Conservation (phyloP, 495 filamentous ascomycete species). For the Xylaria castorea region DNA sequence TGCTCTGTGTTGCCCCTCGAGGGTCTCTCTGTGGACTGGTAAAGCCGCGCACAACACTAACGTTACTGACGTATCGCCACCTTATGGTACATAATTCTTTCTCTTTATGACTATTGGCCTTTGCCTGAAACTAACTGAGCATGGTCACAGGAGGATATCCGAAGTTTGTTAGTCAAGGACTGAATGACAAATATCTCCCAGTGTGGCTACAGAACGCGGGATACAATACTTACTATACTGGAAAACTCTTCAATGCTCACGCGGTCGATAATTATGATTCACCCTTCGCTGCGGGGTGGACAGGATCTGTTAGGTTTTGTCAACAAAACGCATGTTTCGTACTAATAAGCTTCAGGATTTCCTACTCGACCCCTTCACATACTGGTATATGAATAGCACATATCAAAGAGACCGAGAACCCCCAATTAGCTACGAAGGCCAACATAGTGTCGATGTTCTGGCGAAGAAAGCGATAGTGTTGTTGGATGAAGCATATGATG, state of each 20-base stretch:
- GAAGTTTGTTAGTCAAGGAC: slow-evolving; percentile 69
- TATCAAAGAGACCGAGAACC: slow-evolving; percentile 68
- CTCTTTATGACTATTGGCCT: background rate
- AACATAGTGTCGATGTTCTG: slow-evolving; percentile 68
- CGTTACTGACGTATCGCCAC: slow-evolving; percentile 71
- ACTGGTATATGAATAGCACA: slow-evolving; percentile 70
- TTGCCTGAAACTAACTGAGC: background rate
- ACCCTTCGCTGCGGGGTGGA: slow-evolving; percentile 65
- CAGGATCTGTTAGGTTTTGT: slow-evolving; percentile 44
- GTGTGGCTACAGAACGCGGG: slow-evolving; percentile 73
- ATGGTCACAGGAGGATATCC: slow-evolving; percentile 65
- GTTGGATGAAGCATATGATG: slow-evolving; percentile 64
- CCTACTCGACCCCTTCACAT: slow-evolving; percentile 74
- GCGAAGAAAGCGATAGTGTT: slow-evolving; percentile 67
- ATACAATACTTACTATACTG: slow-evolving; percentile 77
- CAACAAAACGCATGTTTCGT: background rate
- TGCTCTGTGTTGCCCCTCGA: slow-evolving; percentile 68
- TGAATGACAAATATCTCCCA: slow-evolving; percentile 71
- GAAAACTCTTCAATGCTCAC: slow-evolving; percentile 75
- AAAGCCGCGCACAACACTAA: slow-evolving; percentile 76
- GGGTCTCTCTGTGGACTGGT: slow-evolving; percentile 70
- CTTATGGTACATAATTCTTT: slow-evolving; percentile 52
- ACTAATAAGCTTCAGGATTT: slow-evolving; percentile 56
- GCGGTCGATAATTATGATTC: slow-evolving; percentile 63
- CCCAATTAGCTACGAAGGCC: slow-evolving; percentile 62